Base-by-base conservation (phyloP, 2,329 filamentous ascomycete genomes). In the Colletotrichum filicis region DNA sequence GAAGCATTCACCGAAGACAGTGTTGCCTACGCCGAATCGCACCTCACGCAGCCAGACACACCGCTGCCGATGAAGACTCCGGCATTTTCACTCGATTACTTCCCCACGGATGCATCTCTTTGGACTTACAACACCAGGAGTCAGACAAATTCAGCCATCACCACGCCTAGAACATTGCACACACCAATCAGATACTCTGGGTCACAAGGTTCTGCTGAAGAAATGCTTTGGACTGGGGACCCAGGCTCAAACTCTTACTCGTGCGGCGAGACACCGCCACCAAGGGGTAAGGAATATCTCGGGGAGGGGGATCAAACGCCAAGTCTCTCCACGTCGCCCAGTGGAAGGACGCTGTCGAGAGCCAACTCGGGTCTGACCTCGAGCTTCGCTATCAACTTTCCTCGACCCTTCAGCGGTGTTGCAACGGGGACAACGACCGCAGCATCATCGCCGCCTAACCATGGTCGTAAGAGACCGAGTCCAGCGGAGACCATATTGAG, bases 61-160 rank as follows among this genome's bases (percentile, higher is more conserved):
- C 91, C 91, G 8, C 82, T 93, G 16, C 87, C 90, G 3, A 87
- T 92, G 84, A 92, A 92, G 79, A 90, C 90, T 0, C 90, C 89
- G 0, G 89, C 90, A 0, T 93, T 92, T 76, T 92, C 91, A 0
- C 82, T 93, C 2, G 90, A 92, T 71, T 93, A 93, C 77, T 92
- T 92, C 74, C 90, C 91, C 1, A 89, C 87, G 0, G 87, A 91
- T 73, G 86, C 85, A 2, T 85, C 86, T 1, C 81, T 87, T 14
- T 91, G 89, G 89, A 86, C 85, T 37, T 79, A 85, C 28, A 86
- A 87, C 75, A 84, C 85, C 63, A 86, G 84, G 71, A 90, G 87
- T 68, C 86, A 88, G 53, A 85, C 84, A 16, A 87, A 87, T 74
- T 92, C 90, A 1, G 87, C 81, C 14, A 82, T 87, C 22, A 89